Evolutionary conservation across 208 protist species (phyloP).

Genomic region (Trypanosoma caninum): DNA sequence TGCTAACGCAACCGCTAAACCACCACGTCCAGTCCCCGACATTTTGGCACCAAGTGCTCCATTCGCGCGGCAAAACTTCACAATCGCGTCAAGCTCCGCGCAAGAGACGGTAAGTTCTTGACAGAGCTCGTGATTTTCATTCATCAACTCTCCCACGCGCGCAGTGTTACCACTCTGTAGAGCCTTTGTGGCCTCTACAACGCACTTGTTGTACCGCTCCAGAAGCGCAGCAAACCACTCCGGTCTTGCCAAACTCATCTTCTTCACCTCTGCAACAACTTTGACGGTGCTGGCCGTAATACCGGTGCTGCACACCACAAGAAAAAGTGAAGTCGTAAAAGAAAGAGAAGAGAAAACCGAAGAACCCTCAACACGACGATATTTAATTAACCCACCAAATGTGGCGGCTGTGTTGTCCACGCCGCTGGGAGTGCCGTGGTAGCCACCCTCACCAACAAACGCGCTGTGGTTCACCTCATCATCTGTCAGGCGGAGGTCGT

Average conservation of each 20-base stretch:
- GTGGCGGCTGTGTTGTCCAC: constrained; percentile 88
- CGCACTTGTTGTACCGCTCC: constrained; percentile 37
- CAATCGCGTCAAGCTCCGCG: constrained; percentile 67
- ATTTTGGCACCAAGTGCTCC: constrained; percentile 79
- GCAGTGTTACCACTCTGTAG: constrained; percentile 38
- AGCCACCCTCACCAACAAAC: constrained; percentile 73
- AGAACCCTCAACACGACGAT: constrained; percentile 29
- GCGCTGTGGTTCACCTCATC: constrained; percentile 65
- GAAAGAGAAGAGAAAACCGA: constrained; percentile 36
- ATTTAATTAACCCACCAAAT: constrained; percentile 85
- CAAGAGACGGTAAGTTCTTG: constrained; percentile 59
- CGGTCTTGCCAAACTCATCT: constrained; percentile 41
- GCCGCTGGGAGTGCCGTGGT: constrained; percentile 87
- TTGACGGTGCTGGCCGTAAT: constrained; percentile 76
- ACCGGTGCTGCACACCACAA: constrained; percentile 80
- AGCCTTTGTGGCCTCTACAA: constrained; percentile 34
- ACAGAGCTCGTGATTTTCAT: constrained; percentile 63
- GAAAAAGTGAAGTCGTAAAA: constrained; percentile 38
- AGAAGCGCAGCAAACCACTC: constrained; percentile 41
- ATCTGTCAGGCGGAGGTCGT: constrained; percentile 47
- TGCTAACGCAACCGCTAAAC: constrained; percentile 64
- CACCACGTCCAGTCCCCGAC: constrained; percentile 76
- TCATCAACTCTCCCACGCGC: constrained; percentile 56
- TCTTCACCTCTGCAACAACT: constrained; percentile 61
- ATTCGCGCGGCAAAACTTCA: constrained; percentile 29